These are phyloP conservation scores for Mediolabrus comicus DNA, from an alignment of 108 stramenopile genomes.

Conservation along the genomic window DNA sequence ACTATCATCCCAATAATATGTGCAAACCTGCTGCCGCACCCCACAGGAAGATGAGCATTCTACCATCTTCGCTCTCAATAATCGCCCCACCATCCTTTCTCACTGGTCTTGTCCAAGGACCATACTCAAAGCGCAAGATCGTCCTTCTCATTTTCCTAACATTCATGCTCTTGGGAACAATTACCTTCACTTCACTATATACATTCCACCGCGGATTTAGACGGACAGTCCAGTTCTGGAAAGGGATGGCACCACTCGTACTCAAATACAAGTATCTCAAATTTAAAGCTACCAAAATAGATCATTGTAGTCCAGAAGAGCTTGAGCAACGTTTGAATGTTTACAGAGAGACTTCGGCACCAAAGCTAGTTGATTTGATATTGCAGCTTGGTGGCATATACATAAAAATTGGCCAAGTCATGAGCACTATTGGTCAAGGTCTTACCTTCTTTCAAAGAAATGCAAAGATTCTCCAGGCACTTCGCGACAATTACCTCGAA, in stretches of 20 bases:
- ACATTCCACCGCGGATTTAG: conserved; percentile 42
- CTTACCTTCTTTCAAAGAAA: neutral
- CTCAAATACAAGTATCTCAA: conserved; percentile 22
- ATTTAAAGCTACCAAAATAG: conserved; percentile 21
- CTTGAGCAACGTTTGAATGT: conserved; percentile 23
- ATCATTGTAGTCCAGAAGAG: conserved; percentile 29
- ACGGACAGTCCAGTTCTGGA: conserved; percentile 47
- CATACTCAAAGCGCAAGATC: conserved; percentile 16
- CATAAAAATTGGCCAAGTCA: conserved; percentile 70
- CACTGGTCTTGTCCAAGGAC: neutral
- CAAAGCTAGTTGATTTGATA: conserved; percentile 48
- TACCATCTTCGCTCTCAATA: neutral
- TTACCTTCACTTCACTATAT: conserved; percentile 30
- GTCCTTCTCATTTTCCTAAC: conserved; percentile 2
- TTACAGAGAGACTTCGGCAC: conserved; percentile 24
- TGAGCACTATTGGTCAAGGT: conserved; percentile 38
- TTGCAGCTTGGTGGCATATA: conserved; percentile 68
- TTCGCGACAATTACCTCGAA: too few species aligned
- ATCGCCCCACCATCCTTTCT: conserved; percentile 21
- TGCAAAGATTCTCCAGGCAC: too few species aligned
- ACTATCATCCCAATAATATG: neutral
- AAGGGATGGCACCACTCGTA: conserved; percentile 31
- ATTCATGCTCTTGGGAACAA: neutral
- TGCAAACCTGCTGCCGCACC: neutral
- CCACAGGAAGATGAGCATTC: neutral